A percentile compares a stretch with the other conserved stretches of the same genome.
phyloP scores from a whole-genome alignment of 176 grass and related monocot genomes.

The Alopecurus myosuroides region DNA sequence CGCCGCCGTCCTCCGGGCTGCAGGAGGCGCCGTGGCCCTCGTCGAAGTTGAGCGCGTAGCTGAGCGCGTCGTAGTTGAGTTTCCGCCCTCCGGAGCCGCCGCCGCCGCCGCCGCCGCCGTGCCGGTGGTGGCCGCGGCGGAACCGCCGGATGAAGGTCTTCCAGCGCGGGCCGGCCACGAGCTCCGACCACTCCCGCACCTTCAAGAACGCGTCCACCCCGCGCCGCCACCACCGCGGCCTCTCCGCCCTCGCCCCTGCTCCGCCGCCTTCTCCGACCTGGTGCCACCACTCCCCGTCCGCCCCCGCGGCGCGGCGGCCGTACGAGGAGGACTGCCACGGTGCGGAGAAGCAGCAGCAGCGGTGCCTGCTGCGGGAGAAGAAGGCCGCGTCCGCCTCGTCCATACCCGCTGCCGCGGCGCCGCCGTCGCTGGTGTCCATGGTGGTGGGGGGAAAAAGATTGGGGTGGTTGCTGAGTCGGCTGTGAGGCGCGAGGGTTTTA shows the following conservation, averaged over 20 bases:
- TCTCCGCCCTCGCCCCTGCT: background rate
- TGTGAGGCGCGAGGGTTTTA: background rate
- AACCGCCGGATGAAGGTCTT: conserved; percentile 96
- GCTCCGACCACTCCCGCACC: conserved; percentile 95
- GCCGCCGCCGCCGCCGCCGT: background rate
- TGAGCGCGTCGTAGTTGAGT: conserved; percentile 77
- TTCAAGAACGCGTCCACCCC: conserved; percentile 67
- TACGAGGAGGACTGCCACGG: conserved; percentile 32
- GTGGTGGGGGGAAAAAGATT: background rate
- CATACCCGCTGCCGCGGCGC: background rate
- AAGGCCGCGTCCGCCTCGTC: conserved; percentile 46
- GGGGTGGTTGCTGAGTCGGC: background rate
- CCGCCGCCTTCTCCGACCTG: background rate
- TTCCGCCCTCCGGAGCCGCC: background rate
- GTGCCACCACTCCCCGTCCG: conserved; percentile 44
- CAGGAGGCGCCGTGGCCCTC: conserved; percentile 47
- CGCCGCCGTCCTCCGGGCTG: conserved; percentile 31
- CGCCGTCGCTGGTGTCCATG: conserved; percentile 17
- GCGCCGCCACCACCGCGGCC: conserved; percentile 57
- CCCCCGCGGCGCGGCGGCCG: background rate
- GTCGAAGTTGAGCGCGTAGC: conserved; percentile 99
- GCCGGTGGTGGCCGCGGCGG: conserved; percentile 23
- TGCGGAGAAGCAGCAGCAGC: conserved; percentile 73
- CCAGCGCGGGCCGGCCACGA: conserved; percentile 84
- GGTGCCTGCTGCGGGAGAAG: conserved; percentile 22